Conservation (phyloP, 805 yeast genomes). For the Kodamaea lidongshanica region DNA sequence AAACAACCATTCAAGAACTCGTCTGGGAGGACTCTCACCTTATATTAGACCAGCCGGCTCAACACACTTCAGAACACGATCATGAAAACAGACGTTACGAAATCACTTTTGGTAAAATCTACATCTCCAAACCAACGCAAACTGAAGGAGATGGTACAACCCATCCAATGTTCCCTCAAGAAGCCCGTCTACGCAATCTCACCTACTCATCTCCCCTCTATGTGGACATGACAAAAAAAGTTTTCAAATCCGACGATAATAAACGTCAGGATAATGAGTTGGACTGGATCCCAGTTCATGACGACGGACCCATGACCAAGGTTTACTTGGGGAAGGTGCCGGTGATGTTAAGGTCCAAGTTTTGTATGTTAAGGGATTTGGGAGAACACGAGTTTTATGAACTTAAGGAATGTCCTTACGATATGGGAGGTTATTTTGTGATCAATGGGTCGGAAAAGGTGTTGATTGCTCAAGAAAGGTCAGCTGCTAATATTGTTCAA, state of each 20-base stretch:
- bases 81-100: constrained; percentile 88
- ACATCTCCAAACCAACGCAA: constrained; percentile 93
- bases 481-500: constrained; percentile 97
- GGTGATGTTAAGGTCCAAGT: constrained; percentile 94
- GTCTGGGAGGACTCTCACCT: constrained; percentile 93
- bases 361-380: constrained; percentile 85
- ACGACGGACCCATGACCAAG: constrained; percentile 59
- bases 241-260: constrained; percentile 76
- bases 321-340: constrained; percentile 97
- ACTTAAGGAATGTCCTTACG: constrained; percentile 97
- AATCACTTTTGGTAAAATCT: constrained; percentile 96
- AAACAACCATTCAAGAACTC: constrained; percentile 91
- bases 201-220: constrained; percentile 95
- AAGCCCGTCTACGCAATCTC: constrained; percentile 91
- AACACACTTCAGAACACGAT: constrained; percentile 87
- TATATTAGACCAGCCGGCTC: constrained; percentile 96
- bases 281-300: constrained; percentile 51
- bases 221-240: constrained; percentile 90
- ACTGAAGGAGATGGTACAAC: constrained; percentile 99
- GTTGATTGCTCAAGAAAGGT: constrained; percentile 95
- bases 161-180: constrained; percentile 97
- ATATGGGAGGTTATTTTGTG: constrained; percentile 99
- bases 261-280: constrained; percentile 40
- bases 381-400: constrained; percentile 92
- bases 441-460: constrained; percentile 98